A percentile compares a stretch with the other conserved stretches of the same genome.
phyloP scores from a whole-genome alignment of 768 basidiomycete genomes.

The Boletus sp. region DNA sequence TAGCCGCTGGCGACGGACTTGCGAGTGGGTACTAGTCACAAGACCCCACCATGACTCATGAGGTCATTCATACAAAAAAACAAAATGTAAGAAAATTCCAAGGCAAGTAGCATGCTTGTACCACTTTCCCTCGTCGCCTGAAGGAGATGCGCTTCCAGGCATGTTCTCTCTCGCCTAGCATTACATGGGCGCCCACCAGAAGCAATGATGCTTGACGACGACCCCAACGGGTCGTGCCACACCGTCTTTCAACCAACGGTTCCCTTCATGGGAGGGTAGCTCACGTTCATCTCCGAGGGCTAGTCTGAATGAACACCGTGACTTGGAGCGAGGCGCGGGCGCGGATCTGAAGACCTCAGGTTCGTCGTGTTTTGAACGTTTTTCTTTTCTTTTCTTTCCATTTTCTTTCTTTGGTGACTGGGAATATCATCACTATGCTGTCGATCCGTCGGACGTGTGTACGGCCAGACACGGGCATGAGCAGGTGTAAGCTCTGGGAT shows the following conservation, averaged over 20 bases:
- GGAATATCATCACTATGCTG: neutral
- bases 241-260: neutral
- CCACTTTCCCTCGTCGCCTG: neutral
- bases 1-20: neutral
- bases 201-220: neutral
- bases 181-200: neutral
- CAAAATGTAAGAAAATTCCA: neutral
- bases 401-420: neutral
- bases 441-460: neutral
- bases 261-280: neutral
- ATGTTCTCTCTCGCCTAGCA: neutral
- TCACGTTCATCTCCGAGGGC: slow-evolving; percentile 20
- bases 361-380: neutral
- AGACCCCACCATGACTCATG: neutral
- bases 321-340: neutral
- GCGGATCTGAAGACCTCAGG: neutral
- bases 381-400: neutral
- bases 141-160: neutral
- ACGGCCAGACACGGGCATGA: neutral
- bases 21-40: neutral
- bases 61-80: neutral
- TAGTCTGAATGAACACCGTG: neutral
- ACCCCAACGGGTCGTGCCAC: neutral
- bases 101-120: too few relatives aligned
- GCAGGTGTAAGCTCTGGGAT: neutral